Evolutionary conservation across 768 basidiomycete species (phyloP).

Genomic region (Hericium alpestre): DNA sequence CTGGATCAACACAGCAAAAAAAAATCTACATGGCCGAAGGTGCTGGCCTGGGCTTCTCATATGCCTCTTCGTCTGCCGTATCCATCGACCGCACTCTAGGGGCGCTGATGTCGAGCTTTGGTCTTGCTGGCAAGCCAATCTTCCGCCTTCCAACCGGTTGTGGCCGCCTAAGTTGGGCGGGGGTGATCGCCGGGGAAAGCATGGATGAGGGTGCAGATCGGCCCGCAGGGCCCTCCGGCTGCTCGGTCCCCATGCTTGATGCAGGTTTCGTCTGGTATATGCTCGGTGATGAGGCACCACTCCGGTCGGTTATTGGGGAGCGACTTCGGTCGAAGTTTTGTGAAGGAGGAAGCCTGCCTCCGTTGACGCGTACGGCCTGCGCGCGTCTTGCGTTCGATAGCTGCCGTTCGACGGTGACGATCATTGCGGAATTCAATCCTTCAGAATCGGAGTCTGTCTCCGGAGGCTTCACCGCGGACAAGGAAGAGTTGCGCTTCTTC

Average conservation of each 20-base stretch:
- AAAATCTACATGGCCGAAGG: constrained; percentile 13
- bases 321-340: not conserved
- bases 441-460: constrained; percentile 3
- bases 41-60: constrained; percentile 34
- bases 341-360: not conserved
- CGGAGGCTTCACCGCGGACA: not conserved
- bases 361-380: not conserved
- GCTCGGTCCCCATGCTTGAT: no score
- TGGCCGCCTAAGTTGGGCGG: no score
- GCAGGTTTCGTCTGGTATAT: no score
- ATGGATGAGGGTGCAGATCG: no score
- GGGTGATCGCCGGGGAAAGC: no score
- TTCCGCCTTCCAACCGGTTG: no score
- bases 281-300: no score
- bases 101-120: not conserved
- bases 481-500: not conserved
- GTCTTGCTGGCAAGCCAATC: no score
- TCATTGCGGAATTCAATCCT: not conserved
- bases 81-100: not conserved
- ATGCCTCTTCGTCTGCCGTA: constrained; percentile 1
- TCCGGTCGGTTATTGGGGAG: no score
- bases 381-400: constrained; percentile 2
- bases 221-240: no score
- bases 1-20: no score
- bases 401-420: constrained; percentile 8